These are phyloP conservation scores for Rhodofomes roseus DNA, from an alignment of 1,284 basidiomycete species.

Conservation along the genomic window DNA sequence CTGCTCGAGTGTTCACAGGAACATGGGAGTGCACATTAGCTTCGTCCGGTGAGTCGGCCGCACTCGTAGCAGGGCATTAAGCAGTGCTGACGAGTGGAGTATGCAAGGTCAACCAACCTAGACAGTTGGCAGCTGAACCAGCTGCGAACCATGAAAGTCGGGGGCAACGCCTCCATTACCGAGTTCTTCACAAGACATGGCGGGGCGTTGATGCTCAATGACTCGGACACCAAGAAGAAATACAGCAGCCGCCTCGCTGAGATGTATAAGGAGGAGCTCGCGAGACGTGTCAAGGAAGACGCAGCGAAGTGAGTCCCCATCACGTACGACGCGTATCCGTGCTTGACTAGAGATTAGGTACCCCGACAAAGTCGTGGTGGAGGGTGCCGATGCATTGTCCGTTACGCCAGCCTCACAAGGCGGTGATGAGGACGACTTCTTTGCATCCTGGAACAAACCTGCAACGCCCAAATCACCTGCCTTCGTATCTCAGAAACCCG, in stretches of 20 bases:
- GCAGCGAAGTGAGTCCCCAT: slow-evolving; percentile 48
- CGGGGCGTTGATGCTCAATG: slow-evolving; percentile 64
- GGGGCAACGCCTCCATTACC: slow-evolving; percentile 85
- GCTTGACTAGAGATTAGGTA: slow-evolving; percentile 42
- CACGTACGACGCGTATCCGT: neutral
- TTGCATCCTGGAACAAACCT: slow-evolving; percentile 93
- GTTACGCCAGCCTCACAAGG: slow-evolving; percentile 31
- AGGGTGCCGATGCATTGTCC: slow-evolving; percentile 59
- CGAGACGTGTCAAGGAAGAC: slow-evolving; percentile 81
- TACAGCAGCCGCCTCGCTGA: slow-evolving; percentile 84
- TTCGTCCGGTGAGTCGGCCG: slow-evolving; percentile 82
- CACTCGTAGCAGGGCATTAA: neutral
- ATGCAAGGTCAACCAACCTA: slow-evolving; percentile 86
- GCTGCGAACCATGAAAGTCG: slow-evolving; percentile 94
- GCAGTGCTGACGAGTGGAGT: slow-evolving; percentile 2
- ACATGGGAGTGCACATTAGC: slow-evolving; percentile 97
- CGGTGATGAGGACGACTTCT: slow-evolving; percentile 86
- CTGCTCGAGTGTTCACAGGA: slow-evolving; percentile 93
- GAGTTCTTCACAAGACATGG: slow-evolving; percentile 93
- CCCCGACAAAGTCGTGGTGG: slow-evolving; percentile 74
- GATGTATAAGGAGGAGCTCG: slow-evolving; percentile 92
- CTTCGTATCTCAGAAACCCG: slow-evolving; percentile 46
- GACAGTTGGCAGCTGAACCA: slow-evolving; percentile 94
- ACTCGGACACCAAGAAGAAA: slow-evolving; percentile 84
- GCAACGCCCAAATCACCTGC: slow-evolving; percentile 46